phyloP scores from a whole-genome alignment of 352 stramenopile genomes.

The Phytopythium cucurbitacearum region DNA sequence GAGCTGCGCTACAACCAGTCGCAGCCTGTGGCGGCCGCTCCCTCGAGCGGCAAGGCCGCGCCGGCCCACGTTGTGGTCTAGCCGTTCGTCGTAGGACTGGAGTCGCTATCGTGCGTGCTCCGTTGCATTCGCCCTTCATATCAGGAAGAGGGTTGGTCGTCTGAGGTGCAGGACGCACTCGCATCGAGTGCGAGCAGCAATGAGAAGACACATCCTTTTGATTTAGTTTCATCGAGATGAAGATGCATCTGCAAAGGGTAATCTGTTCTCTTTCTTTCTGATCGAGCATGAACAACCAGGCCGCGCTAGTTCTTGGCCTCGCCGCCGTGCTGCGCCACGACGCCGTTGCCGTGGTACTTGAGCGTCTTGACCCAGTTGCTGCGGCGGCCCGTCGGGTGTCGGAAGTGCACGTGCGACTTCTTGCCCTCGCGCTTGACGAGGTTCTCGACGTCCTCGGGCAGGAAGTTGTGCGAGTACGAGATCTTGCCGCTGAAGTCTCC shows the following conservation, averaged over 20 bases:
- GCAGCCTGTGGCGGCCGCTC: constrained; percentile 21
- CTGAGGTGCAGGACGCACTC: too few species aligned
- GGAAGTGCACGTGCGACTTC: constrained; percentile 71
- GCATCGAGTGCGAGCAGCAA: too few species aligned
- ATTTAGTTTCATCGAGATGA: constrained; percentile 2
- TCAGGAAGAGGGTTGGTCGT: too few species aligned
- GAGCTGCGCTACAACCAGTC: constrained; percentile 80
- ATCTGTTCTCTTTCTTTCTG: constrained; percentile 16
- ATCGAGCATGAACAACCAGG: constrained; percentile 3
- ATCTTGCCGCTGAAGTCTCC: constrained; percentile 76
- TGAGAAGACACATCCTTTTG: not conserved
- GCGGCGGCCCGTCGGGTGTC: constrained; percentile 65
- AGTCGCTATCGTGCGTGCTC: not conserved
- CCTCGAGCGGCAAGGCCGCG: constrained; percentile 24
- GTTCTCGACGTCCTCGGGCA: constrained; percentile 68
- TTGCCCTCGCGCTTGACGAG: constrained; percentile 78
- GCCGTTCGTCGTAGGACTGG: not conserved
- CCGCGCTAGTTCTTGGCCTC: constrained; percentile 57
- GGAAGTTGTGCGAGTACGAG: constrained; percentile 86
- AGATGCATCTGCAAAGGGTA: constrained; percentile 6
- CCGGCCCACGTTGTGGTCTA: constrained; percentile 67
- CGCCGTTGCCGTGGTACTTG: constrained; percentile 82
- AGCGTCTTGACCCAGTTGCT: constrained; percentile 89
- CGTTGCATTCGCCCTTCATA: too few species aligned
- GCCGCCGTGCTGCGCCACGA: constrained; percentile 75